Conservation (phyloP, 1,284 basidiomycete species). For the Ceratobasidium sp. region DNA sequence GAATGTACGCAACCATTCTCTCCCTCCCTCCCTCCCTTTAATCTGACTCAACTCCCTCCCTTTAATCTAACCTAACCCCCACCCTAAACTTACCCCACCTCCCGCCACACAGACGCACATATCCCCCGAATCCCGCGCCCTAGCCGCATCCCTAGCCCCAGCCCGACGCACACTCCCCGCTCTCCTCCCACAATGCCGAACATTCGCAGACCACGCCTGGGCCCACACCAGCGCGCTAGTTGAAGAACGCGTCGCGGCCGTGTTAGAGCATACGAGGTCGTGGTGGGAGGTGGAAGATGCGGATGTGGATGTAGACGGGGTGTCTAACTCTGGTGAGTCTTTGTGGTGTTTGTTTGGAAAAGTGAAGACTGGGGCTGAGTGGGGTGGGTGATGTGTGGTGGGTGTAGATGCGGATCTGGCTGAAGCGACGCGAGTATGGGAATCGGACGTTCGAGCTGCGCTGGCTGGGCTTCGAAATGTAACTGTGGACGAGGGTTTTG, state of each 20-base stretch:
- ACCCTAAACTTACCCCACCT: not conserved
- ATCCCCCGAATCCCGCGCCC: constrained; percentile 71
- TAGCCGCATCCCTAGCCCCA: constrained; percentile 92
- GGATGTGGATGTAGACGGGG: constrained; percentile 59
- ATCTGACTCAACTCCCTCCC: not conserved
- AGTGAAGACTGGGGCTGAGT: too few relatives aligned
- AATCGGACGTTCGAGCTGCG: constrained; percentile 29
- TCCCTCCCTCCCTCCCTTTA: constrained; percentile 14
- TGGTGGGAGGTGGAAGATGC: constrained; percentile 67
- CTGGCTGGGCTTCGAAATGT: constrained; percentile 20
- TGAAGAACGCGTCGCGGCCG: constrained; percentile 81
- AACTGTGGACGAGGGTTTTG: constrained; percentile 31
- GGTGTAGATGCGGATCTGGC: constrained; percentile 53
- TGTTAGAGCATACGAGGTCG: constrained; percentile 53
- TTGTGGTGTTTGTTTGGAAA: not conserved
- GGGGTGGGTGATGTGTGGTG: constrained; percentile 52
- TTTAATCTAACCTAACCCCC: too few relatives aligned
- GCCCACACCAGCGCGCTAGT: constrained; percentile 88
- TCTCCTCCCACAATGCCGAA: constrained; percentile 81
- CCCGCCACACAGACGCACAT: constrained; percentile 68
- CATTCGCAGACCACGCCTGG: constrained; percentile 98
- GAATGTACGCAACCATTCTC: constrained; percentile 68
- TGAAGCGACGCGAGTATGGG: constrained; percentile 57
- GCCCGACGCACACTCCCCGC: constrained; percentile 80
- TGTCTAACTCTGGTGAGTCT: constrained; percentile 51